These are phyloP conservation scores for Trichoderma orchidacearum DNA, from an alignment of 495 filamentous ascomycete genomes.

Conservation along the genomic window DNA sequence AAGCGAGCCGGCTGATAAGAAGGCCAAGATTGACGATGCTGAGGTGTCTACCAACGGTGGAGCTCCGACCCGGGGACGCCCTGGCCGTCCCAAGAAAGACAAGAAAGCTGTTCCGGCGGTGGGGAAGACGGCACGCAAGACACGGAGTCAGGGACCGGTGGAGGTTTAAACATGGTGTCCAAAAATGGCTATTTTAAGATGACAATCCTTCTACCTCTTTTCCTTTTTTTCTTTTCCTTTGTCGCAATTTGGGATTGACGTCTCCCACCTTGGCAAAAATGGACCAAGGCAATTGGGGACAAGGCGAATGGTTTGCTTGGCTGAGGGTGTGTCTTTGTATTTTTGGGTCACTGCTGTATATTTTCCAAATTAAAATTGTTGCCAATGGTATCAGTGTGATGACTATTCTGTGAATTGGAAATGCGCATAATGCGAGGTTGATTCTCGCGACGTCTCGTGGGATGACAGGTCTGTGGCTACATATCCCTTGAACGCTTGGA, in stretches of 20 bases:
- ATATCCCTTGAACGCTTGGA: no score
- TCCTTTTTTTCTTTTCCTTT: not conserved
- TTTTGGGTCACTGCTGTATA: not conserved
- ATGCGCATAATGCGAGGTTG: no score
- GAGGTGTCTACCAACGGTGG: conserved; percentile 1
- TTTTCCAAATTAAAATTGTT: not conserved
- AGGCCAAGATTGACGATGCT: conserved; percentile 16
- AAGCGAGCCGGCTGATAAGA: conserved; percentile 16
- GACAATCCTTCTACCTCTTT: not conserved
- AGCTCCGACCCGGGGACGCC: conserved; percentile 10
- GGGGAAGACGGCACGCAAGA: conserved; percentile 26
- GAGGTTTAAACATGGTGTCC: not conserved
- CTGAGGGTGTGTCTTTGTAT: not conserved
- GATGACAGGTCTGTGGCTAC: no score
- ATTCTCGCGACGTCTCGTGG: no score
- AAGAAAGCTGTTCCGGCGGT: conserved; percentile 16
- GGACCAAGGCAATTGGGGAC: not conserved
- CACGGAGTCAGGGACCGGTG: conserved; percentile 27
- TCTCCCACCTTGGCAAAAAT: not conserved
- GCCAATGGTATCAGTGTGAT: not conserved
- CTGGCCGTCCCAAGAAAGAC: conserved; percentile 23
- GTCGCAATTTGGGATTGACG: no score
- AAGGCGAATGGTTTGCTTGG: not conserved
- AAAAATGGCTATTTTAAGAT: not conserved
- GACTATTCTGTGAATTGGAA: not conserved